Base-by-base conservation (phyloP, 306 rosid species). In the Aeschynomene evenia region DNA sequence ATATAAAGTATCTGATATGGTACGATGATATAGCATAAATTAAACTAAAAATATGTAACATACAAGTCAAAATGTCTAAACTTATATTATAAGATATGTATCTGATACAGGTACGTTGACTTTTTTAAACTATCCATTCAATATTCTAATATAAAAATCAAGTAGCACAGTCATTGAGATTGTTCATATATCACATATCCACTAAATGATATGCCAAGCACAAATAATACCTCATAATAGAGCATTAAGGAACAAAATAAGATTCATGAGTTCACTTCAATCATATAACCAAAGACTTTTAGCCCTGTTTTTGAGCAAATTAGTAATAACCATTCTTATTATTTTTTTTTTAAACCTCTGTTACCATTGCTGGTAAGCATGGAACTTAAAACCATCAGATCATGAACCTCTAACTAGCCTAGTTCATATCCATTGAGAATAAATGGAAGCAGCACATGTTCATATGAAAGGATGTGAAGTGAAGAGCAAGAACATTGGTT, bases 341-440 rank as follows among this genome's bases (percentile, higher is more conserved):
- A 13, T 13, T 10, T 37, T 0, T 21, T 13, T 10, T 37, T 6
- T 0, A 9, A 24, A 24, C 9, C 55, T 43, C 39, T 63, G 22
- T 1, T 22, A 36, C 22, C 3, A 63, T n/a, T 15, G 10, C 45
- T 9, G 2, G 13, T 10, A 8, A 10, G 16, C 18, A 13, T 65
- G 22, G 16, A 65, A 45, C 33, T 16, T 5, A 48, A 26, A 31
- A 12, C 43, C 14, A 34, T 10, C 12, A 21, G 6, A 22, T 22
- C 60, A 49, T 66, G 18, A 46, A 24, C 14, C 70, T 26, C 15
- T 45, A n/a, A n/a, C n/a, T n/a, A 45, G 56, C 56, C 54, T 45
- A 46, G 8, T 63, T 63, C 24, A 63, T 23, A 8, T 12, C 12
- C 8, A 37, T 24, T 39, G 55, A 37, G 20, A 37, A 69, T 15